Evolutionary conservation across 1,284 basidiomycete species (phyloP).

Genomic region (Erythrobasidium hasegawianum): DNA sequence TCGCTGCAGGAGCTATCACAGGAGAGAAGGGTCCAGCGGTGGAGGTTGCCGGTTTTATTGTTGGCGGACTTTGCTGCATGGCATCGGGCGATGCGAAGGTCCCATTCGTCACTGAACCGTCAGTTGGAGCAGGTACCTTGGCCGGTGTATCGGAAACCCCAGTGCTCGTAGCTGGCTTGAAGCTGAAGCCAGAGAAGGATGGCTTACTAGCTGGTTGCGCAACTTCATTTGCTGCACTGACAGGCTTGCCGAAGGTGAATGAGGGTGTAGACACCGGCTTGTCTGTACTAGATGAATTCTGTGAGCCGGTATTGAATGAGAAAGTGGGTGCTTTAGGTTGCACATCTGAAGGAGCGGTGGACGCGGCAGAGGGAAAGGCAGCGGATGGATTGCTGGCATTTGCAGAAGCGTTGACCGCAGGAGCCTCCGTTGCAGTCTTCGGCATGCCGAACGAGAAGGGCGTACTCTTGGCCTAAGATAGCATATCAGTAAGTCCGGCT

Average conservation of each 20-base stretch:
- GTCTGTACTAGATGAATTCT: not conserved
- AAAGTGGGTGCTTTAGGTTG: not conserved
- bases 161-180: not conserved
- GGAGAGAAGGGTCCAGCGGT: constrained; percentile 13
- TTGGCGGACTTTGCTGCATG: constrained; percentile 11
- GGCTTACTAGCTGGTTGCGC: not conserved
- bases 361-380: constrained; percentile 3
- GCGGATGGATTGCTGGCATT: constrained; percentile 16
- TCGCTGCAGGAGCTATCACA: not conserved
- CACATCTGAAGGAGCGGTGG: not conserved
- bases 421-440: not conserved
- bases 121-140: not conserved
- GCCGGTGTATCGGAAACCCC: not conserved
- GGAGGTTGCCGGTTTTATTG: not conserved
- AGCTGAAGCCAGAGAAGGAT: not conserved
- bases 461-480: not conserved
- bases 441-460: constrained; percentile 18
- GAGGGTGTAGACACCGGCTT: not conserved
- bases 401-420: constrained; percentile 3
- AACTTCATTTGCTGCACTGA: not conserved
- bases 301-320: not conserved
- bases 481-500: not conserved
- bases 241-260: constrained; percentile 18
- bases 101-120: not conserved
- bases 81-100: not conserved